Percentiles rank a stretch among this genome's conserved stretches.
Conservation (phyloP, 306 rosid species). For the Trifolium repens region DNA sequence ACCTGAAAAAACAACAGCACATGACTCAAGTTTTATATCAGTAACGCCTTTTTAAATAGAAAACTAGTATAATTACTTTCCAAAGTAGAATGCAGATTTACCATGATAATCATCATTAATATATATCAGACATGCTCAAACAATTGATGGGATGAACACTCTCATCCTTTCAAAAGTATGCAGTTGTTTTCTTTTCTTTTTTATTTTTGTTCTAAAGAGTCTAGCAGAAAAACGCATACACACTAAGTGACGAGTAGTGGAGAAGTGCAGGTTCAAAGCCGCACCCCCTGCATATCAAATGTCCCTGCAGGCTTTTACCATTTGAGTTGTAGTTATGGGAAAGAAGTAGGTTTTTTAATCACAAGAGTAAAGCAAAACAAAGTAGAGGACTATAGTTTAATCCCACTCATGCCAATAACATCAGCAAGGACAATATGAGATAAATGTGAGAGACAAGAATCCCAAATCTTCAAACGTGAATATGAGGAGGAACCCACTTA, state of each 20-base stretch:
- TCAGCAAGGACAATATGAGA: neutral
- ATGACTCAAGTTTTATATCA: conserved; percentile 10
- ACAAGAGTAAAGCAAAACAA: neutral
- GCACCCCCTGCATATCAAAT: too few relatives aligned
- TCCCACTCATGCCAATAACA: neutral
- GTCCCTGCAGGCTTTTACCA: too few relatives aligned
- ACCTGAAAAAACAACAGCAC: conserved; percentile 63
- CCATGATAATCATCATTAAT: neutral
- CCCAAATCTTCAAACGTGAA: neutral
- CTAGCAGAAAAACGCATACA: too few relatives aligned
- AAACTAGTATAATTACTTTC: conserved; percentile 19
- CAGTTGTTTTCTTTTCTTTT: too few relatives aligned
- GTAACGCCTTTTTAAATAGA: conserved; percentile 3
- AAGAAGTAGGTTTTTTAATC: neutral
- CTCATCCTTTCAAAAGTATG: conserved; percentile 25
- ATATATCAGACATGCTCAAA: conserved; percentile 23
- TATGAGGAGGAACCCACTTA: neutral
- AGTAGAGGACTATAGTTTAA: neutral
- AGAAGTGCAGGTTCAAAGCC: too few relatives aligned
- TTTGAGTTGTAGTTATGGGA: too few relatives aligned
- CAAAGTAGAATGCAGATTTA: conserved; percentile 24
- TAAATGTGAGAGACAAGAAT: neutral
- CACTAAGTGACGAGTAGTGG: too few relatives aligned
- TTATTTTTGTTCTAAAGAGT: too few relatives aligned
- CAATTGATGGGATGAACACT: neutral